These are phyloP conservation scores for Calendula officinalis DNA, from an alignment of 129 eudicot genomes.

Conservation along the genomic window DNA sequence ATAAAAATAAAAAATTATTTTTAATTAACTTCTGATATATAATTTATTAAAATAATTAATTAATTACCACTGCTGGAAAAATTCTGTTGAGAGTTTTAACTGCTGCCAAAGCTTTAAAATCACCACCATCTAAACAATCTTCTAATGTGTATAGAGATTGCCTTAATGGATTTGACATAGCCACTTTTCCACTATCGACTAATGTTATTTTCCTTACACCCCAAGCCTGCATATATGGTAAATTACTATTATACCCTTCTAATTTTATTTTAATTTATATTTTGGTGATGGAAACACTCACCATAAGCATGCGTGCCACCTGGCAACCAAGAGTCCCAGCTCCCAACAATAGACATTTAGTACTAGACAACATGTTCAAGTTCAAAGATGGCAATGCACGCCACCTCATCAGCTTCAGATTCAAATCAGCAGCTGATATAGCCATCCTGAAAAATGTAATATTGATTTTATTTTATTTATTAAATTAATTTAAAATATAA, in stretches of 20 bases:
- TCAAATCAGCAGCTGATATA: constrained; percentile 88
- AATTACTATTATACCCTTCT: constrained; percentile 13
- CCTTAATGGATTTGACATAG: constrained; percentile 94
- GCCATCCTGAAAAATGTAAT: constrained; percentile 58
- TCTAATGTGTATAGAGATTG: constrained; percentile 82
- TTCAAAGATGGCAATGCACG: constrained; percentile 87
- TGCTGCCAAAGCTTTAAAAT: constrained; percentile 71
- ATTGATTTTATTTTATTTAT: too few species aligned
- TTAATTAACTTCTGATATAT: not conserved
- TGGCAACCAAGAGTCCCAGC: constrained; percentile 99
- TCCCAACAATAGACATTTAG: constrained; percentile 86
- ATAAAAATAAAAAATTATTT: not conserved
- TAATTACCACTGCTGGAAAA: constrained; percentile 75
- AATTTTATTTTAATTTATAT: too few species aligned
- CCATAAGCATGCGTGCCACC: constrained; percentile 98
- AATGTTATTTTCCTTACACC: constrained; percentile 86
- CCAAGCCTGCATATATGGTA: constrained; percentile 69
- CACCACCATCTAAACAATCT: constrained; percentile 85
- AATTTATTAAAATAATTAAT: not conserved
- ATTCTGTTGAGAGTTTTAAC: constrained; percentile 63
- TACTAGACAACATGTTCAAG: constrained; percentile 51
- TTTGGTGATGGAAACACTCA: constrained; percentile 34
- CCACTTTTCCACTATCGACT: constrained; percentile 87
- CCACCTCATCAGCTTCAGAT: constrained; percentile 92
- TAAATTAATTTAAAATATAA: too few species aligned